A percentile compares a stretch with the other conserved stretches of the same genome.
These are phyloP conservation scores for Paspalum notatum DNA, from an alignment of 176 grass and related monocot genomes.

Conservation along the genomic window DNA sequence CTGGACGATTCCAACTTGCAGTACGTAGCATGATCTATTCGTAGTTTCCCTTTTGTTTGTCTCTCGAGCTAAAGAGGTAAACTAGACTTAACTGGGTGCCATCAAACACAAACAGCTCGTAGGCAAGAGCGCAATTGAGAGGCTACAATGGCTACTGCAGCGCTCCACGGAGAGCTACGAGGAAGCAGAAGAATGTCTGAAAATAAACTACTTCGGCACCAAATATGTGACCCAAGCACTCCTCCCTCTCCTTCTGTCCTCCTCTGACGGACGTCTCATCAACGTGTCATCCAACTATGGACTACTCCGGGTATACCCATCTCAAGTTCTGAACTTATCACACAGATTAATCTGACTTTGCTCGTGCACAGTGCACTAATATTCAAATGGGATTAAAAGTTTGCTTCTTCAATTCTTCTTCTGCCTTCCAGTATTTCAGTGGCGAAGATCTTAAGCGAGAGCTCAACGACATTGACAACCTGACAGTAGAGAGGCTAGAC, in stretches of 20 bases:
- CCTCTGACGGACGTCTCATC: constrained; percentile 47
- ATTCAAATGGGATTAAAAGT: not conserved
- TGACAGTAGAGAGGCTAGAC: constrained; percentile 45
- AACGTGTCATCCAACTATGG: constrained; percentile 68
- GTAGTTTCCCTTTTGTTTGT: not conserved
- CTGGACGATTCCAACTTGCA: not conserved
- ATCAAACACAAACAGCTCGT: constrained; percentile 18
- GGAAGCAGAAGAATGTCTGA: constrained; percentile 62
- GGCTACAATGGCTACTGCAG: constrained; percentile 42
- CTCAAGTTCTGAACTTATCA: not conserved
- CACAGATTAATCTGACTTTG: not conserved
- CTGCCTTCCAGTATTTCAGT: constrained; percentile 36
- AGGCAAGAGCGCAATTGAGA: constrained; percentile 7
- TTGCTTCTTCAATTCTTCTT: not conserved
- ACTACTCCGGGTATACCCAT: constrained; percentile 43
- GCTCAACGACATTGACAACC: constrained; percentile 24
- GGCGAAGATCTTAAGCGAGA: constrained; percentile 39
- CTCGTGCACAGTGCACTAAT: not conserved
- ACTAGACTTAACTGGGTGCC: not conserved
- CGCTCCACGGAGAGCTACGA: constrained; percentile 49
- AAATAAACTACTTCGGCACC: constrained; percentile 65
- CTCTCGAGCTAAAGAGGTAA: not conserved
- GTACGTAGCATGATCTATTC: not conserved
- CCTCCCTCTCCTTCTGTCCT: constrained; percentile 53
- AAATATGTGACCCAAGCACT: constrained; percentile 62